phyloP scores from a whole-genome alignment of 2,329 filamentous ascomycete genomes.

The Sordariomycetes sp. region DNA sequence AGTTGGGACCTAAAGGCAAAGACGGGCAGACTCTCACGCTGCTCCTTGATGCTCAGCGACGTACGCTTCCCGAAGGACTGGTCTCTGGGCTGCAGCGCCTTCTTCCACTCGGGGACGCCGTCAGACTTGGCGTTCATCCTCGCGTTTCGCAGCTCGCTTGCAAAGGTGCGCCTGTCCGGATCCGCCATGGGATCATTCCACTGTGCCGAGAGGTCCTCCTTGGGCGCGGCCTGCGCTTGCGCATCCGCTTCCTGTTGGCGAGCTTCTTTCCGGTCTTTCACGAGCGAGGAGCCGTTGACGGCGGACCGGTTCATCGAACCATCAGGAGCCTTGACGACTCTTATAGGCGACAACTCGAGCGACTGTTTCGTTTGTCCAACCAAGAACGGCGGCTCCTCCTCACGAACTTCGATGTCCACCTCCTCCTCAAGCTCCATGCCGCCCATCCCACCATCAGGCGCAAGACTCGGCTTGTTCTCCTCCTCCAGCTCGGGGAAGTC shows the following conservation, averaged over 20 bases:
- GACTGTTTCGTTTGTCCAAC: constrained; percentile 95
- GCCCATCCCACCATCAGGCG: constrained; percentile 72
- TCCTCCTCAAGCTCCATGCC: constrained; percentile 91
- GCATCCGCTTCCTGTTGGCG: constrained; percentile 76
- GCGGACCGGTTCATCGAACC: constrained; percentile 96
- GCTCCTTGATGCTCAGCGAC: constrained; percentile 85
- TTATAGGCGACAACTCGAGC: constrained; percentile 84
- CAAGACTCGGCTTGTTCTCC: constrained; percentile 79
- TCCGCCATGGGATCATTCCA: constrained; percentile 97
- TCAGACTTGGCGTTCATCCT: constrained; percentile 49
- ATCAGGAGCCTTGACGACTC: constrained; percentile 93
- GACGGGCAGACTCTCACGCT: constrained; percentile 79
- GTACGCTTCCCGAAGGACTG: constrained; percentile 77
- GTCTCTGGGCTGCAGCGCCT: constrained; percentile 65
- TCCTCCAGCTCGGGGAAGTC: constrained; percentile 94
- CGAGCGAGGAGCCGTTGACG: constrained; percentile 79
- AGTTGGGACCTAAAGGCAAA: constrained; percentile 80
- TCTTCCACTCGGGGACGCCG: constrained; percentile 84
- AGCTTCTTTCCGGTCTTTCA: constrained; percentile 81
- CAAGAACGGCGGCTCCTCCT: constrained; percentile 93
- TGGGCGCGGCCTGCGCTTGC: constrained; percentile 53
- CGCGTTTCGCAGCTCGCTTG: constrained; percentile 65
- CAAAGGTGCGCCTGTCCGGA: constrained; percentile 76
- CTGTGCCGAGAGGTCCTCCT: constrained; percentile 75
- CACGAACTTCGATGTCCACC: constrained; percentile 89